Evolutionary conservation across 108 stramenopile genomes (phyloP).

Genomic region (Nannochloropsis gaditana): DNA sequence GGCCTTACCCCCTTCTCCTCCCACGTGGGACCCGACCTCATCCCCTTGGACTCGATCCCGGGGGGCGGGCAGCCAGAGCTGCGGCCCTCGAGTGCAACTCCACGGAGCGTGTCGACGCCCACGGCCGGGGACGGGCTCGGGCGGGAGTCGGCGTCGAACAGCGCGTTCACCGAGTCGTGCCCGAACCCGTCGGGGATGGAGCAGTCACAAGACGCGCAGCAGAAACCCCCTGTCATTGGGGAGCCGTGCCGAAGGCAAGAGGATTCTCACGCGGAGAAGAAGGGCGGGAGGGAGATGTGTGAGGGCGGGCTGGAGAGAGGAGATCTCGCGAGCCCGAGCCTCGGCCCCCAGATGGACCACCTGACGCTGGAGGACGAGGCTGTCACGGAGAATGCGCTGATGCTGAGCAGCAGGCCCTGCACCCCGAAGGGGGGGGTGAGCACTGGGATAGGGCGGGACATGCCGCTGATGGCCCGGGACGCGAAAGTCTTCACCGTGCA

Average conservation of each 20-base stretch:
- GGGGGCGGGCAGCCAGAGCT: background rate
- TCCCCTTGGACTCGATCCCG: background rate
- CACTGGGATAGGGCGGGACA: background rate
- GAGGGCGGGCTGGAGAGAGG: background rate
- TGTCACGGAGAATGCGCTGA: background rate
- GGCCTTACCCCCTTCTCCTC: background rate
- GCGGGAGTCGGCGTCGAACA: too few species aligned
- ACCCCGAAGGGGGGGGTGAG: constrained; percentile 27
- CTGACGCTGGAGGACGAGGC: background rate
- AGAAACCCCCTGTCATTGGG: background rate
- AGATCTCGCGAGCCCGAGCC: too few species aligned
- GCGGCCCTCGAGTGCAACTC: background rate
- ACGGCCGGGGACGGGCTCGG: too few species aligned
- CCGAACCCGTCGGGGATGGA: too few species aligned
- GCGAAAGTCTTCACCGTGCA: constrained; percentile 50
- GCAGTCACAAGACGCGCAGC: background rate
- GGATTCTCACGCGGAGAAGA: background rate
- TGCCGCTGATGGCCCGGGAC: constrained; percentile 32
- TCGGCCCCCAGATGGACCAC: background rate
- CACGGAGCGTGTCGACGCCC: background rate
- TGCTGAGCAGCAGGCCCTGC: background rate
- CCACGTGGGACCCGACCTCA: background rate
- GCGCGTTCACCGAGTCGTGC: too few species aligned
- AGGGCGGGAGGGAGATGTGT: background rate
- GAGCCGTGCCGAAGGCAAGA: background rate